phyloP scores from a whole-genome alignment of 768 basidiomycete species.

The Hygrophorus russula region DNA sequence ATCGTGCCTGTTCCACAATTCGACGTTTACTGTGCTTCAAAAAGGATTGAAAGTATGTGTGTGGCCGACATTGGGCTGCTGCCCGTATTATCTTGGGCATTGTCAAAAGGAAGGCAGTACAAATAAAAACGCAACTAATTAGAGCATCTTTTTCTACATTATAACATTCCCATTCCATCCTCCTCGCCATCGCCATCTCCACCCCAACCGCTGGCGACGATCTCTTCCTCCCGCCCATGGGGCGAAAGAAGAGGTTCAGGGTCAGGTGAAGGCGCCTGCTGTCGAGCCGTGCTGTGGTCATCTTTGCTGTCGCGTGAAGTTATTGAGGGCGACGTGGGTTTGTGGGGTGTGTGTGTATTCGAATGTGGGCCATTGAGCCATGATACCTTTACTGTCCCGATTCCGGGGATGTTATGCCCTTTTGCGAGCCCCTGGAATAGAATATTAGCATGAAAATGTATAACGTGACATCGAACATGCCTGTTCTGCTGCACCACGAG shows the following conservation, averaged over 20 bases:
- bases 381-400: slow-evolving; percentile 53
- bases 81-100: not conserved
- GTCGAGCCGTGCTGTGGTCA: slow-evolving; percentile 8
- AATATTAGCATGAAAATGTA: slow-evolving; percentile 7
- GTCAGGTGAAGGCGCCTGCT: slow-evolving; percentile 14
- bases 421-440: slow-evolving; percentile 54
- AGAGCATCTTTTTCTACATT: slow-evolving; percentile 3
- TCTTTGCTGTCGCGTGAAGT: slow-evolving; percentile 9
- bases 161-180: slow-evolving; percentile 63
- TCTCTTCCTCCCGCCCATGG: slow-evolving; percentile 45
- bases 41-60: not conserved
- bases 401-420: slow-evolving; percentile 51
- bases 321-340: slow-evolving; percentile 9
- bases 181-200: slow-evolving; percentile 52
- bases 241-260: slow-evolving; percentile 20
- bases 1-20: not conserved
- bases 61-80: not conserved
- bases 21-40: too few species aligned
- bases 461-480: slow-evolving; percentile 21
- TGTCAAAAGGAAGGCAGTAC: not conserved
- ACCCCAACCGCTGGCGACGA: slow-evolving; percentile 65
- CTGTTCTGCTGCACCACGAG: slow-evolving; percentile 67
- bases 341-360: slow-evolving; percentile 4
- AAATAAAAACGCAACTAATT: not conserved
- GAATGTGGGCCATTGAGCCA: slow-evolving; percentile 43